Conservation (phyloP, 169 alveolate species). For the Plasmodium chabaudi region DNA sequence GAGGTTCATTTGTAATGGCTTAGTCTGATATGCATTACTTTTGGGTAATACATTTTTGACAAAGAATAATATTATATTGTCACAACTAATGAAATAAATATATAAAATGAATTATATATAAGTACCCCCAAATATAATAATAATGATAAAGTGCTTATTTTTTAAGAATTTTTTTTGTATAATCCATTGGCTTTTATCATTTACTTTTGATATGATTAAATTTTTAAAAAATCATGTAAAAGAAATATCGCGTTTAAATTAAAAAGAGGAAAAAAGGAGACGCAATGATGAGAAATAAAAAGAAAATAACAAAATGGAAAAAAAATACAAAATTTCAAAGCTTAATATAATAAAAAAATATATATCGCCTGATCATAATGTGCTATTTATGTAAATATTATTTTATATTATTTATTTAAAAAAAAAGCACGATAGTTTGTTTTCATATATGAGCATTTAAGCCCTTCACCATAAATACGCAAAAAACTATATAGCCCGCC, state of each 20-base stretch:
- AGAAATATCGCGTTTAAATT: neutral
- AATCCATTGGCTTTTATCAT: too few relatives aligned
- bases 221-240: neutral
- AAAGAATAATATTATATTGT: too few relatives aligned
- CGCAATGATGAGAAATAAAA: neutral
- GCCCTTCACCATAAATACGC: neutral
- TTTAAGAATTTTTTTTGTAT: too few relatives aligned
- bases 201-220: too few relatives aligned
- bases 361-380: neutral
- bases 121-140: too few relatives aligned
- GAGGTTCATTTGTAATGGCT: too few relatives aligned
- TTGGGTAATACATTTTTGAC: too few relatives aligned
- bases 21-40: too few relatives aligned
- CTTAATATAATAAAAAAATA: neutral
- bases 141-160: too few relatives aligned
- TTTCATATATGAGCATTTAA: neutral
- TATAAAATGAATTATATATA: too few relatives aligned
- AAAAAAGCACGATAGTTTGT: neutral
- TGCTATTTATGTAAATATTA: too few relatives aligned
- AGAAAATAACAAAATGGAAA: constrained; percentile 9
- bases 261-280: constrained; percentile 2
- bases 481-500: neutral
- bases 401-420: neutral
- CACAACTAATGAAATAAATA: too few relatives aligned
- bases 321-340: neutral